phyloP scores from a whole-genome alignment of 441 rosid genomes.

The Gossypium davidsonii region DNA sequence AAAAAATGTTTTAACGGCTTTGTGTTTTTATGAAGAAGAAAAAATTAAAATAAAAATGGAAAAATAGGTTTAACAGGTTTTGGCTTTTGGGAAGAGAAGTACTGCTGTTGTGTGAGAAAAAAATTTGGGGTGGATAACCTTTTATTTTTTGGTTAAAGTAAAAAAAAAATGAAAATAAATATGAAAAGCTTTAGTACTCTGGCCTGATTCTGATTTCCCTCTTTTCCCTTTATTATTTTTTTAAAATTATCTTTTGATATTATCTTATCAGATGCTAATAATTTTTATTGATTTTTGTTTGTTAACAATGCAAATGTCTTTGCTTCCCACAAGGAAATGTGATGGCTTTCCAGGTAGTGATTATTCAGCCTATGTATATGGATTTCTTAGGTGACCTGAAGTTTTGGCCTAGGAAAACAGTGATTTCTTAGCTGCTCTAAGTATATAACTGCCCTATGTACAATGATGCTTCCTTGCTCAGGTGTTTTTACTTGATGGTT shows the following conservation, averaged over 20 bases:
- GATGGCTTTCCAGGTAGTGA: not conserved
- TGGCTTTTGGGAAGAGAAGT: conserved; percentile 2
- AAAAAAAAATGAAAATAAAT: not conserved
- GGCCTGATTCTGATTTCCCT: not conserved
- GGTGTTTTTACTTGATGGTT: not conserved
- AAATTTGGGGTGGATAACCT: not conserved
- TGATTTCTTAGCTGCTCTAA: not conserved
- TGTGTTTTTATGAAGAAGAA: not conserved
- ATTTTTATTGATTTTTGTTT: not conserved
- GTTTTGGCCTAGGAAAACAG: not conserved
- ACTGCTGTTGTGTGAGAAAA: not conserved
- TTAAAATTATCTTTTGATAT: not conserved
- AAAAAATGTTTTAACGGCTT: not conserved
- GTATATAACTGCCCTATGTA: not conserved
- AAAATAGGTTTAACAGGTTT: not conserved
- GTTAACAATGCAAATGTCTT: not conserved
- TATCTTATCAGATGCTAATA: not conserved
- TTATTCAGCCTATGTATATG: not conserved
- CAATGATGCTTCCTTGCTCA: not conserved
- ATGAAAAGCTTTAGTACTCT: not conserved
- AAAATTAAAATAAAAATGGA: not conserved
- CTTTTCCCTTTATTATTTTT: not conserved
- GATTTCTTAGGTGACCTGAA: not conserved
- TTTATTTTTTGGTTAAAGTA: not conserved
- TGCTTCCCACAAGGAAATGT: not conserved